phyloP scores from a whole-genome alignment of 2,329 filamentous ascomycete species.

The Cercospora zeae-maydis region DNA sequence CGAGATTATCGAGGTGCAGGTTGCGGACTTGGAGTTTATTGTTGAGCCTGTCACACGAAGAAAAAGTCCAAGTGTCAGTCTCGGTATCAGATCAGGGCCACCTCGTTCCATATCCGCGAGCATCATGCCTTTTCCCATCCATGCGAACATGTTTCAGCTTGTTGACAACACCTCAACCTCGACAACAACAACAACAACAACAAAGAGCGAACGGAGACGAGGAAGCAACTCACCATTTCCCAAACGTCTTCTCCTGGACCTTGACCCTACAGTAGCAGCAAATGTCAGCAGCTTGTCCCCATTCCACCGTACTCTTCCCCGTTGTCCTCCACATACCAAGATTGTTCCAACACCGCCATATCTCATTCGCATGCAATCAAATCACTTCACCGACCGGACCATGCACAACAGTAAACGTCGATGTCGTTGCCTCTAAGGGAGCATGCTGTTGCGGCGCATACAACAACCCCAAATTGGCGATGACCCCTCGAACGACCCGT shows the following conservation, averaged over 20 bases:
- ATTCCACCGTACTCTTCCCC: background rate
- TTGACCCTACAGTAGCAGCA: constrained; percentile 19
- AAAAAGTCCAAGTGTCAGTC: background rate
- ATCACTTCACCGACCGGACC: too few species aligned
- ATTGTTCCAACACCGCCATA: constrained; percentile 52
- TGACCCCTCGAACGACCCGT: background rate
- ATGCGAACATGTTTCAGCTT: background rate
- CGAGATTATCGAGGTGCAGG: constrained; percentile 80
- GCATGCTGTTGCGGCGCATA: background rate
- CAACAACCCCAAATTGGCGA: background rate
- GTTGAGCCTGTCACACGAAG: constrained; percentile 66
- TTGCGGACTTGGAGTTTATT: constrained; percentile 80
- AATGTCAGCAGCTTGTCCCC: constrained; percentile 4
- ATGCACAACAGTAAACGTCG: background rate
- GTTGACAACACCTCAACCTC: background rate
- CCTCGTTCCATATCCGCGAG: background rate
- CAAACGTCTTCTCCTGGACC: constrained; percentile 93
- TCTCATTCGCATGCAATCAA: constrained; percentile 2
- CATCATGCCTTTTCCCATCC: background rate
- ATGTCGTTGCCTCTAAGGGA: background rate
- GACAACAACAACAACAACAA: background rate
- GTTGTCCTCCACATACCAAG: constrained; percentile 18
- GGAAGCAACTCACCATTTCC: constrained; percentile 70
- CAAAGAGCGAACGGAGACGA: background rate
- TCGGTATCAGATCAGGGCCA: background rate